A percentile compares a stretch with the other conserved stretches of the same genome.
phyloP scores from a whole-genome alignment of 1,139 yeast genomes.

The Yamadazyma atmosphaerica region DNA sequence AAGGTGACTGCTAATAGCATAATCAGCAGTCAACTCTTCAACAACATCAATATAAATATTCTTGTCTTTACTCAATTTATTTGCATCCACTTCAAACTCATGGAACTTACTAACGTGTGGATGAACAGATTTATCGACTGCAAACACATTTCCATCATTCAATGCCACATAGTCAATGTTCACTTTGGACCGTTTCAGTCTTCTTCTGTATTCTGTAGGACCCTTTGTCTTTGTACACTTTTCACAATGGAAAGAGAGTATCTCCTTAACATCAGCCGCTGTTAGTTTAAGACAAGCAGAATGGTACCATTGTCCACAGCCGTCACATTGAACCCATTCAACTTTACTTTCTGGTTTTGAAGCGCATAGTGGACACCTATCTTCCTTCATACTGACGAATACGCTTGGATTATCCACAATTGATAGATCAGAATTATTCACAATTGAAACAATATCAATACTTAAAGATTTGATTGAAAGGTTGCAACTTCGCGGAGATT shows the following conservation, averaged over 20 bases:
- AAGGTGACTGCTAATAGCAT: slow-evolving; percentile 28
- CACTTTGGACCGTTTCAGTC: slow-evolving; percentile 53
- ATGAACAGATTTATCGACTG: slow-evolving; percentile 58
- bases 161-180: slow-evolving; percentile 77
- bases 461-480: too few relatives aligned
- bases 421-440: too few relatives aligned
- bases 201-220: slow-evolving; percentile 53
- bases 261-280: slow-evolving; percentile 31
- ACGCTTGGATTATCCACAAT: too few relatives aligned
- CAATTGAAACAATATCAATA: too few relatives aligned
- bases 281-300: slow-evolving; percentile 47
- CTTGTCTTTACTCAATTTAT: slow-evolving; percentile 5
- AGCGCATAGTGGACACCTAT: slow-evolving; percentile 20
- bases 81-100: slow-evolving; percentile 20
- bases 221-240: slow-evolving; percentile 49
- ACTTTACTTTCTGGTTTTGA: slow-evolving; percentile 4
- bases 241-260: slow-evolving; percentile 58
- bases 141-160: slow-evolving; percentile 67
- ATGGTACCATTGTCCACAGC: slow-evolving; percentile 66
- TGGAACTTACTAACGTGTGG: slow-evolving; percentile 55
- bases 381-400: slow-evolving; percentile 5
- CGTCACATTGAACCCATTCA: slow-evolving; percentile 63
- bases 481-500: neutral
- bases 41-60: slow-evolving; percentile 17
- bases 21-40: slow-evolving; percentile 34